These are phyloP conservation scores for Scheffersomyces parashehatae DNA, from an alignment of 1,139 yeast species.

Conservation along the genomic window DNA sequence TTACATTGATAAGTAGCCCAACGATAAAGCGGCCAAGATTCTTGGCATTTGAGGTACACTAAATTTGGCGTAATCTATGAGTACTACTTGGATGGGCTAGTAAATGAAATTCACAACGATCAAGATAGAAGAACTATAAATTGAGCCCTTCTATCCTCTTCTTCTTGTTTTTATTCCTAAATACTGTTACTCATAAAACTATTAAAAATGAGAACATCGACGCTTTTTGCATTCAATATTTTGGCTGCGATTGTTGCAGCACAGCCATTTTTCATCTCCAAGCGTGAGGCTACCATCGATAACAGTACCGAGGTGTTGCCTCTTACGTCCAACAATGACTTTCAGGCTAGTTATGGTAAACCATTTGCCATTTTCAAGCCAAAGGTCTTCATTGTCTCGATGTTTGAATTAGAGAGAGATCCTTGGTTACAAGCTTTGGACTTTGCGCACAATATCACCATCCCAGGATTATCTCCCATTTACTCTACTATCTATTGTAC, in stretches of 20 bases:
- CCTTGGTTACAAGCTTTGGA: constrained; percentile 8
- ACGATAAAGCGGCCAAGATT: too few relatives aligned
- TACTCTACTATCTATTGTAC: constrained; percentile 57
- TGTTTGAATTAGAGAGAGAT: constrained; percentile 7
- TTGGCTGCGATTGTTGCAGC: neutral
- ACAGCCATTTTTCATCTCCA: neutral
- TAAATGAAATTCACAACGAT: too few relatives aligned
- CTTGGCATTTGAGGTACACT: too few relatives aligned
- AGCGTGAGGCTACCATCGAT: neutral
- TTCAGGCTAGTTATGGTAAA: constrained; percentile 28
- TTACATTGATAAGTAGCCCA: too few relatives aligned
- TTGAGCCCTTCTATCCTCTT: too few relatives aligned
- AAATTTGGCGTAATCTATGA: too few relatives aligned
- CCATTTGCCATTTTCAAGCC: constrained; percentile 31
- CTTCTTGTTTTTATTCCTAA: too few relatives aligned
- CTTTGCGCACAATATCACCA: constrained; percentile 40
- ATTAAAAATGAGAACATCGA: neutral
- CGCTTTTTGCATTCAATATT: neutral
- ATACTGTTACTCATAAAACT: too few relatives aligned
- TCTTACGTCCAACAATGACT: constrained; percentile 16
- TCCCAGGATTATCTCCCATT: constrained; percentile 61
- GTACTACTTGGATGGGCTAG: too few relatives aligned
- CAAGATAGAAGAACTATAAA: too few relatives aligned
- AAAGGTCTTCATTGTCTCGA: constrained; percentile 7
- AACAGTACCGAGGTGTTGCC: constrained; percentile 3